A percentile compares a stretch with the other conserved stretches of the same genome.
phyloP scores from a whole-genome alignment of 257 asterid species.

The Solanum bukasovii region DNA sequence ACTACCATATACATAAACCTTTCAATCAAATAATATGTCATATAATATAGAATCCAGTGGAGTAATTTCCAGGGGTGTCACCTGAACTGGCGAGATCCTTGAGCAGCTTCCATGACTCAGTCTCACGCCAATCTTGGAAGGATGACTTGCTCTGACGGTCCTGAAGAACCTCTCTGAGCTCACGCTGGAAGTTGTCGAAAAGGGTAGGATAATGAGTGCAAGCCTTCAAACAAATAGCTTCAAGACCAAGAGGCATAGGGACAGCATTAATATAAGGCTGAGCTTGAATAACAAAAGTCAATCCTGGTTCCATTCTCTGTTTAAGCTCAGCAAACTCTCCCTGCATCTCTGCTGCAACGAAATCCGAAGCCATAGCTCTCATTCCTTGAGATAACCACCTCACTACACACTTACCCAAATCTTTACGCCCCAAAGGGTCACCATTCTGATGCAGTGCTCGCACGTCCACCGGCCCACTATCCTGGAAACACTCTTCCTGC shows the following conservation, averaged over 20 bases:
- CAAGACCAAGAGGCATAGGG: slow-evolving; percentile 88
- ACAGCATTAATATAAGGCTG: slow-evolving; percentile 84
- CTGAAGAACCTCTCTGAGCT: slow-evolving; percentile 76
- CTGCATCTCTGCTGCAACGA: slow-evolving; percentile 54
- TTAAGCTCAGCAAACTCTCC: slow-evolving; percentile 58
- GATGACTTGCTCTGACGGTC: slow-evolving; percentile 45
- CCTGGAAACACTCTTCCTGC: background rate
- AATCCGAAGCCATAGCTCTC: slow-evolving; percentile 83
- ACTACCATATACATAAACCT: background rate
- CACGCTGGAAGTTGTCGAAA: slow-evolving; percentile 92
- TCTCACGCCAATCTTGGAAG: slow-evolving; percentile 58
- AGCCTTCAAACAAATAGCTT: slow-evolving; percentile 74
- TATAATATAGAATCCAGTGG: background rate
- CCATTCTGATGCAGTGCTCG: slow-evolving; percentile 49
- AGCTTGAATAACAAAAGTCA: slow-evolving; percentile 79
- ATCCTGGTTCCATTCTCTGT: slow-evolving; percentile 75
- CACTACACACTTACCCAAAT: slow-evolving; percentile 72
- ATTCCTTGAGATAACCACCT: slow-evolving; percentile 79
- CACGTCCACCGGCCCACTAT: slow-evolving; percentile 11
- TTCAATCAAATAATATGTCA: background rate
- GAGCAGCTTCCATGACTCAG: slow-evolving; percentile 82
- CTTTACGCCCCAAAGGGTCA: slow-evolving; percentile 75
- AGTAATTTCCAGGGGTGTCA: background rate
- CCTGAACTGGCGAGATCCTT: slow-evolving; percentile 87
- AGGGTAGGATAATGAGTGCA: slow-evolving; percentile 94